These are phyloP conservation scores for Moricandia moricandioides DNA, from an alignment of 345 rosid species.

Conservation along the genomic window DNA sequence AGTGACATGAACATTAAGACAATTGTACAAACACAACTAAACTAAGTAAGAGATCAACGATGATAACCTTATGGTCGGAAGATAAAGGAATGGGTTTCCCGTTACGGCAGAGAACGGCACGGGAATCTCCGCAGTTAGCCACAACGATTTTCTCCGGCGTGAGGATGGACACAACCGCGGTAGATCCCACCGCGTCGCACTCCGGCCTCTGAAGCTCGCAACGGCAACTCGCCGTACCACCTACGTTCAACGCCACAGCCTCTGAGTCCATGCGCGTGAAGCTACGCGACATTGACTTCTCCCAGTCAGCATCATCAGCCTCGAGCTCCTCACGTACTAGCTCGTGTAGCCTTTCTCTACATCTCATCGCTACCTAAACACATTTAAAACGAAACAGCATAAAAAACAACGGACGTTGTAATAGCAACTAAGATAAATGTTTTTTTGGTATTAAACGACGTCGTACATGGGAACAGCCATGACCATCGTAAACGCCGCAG, in stretches of 20 bases:
- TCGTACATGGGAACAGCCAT: constrained; percentile 76
- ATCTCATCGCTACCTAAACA: constrained; percentile 59
- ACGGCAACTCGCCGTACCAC: constrained; percentile 41
- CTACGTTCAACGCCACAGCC: constrained; percentile 30
- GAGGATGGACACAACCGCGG: constrained; percentile 76
- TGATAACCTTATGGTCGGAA: constrained; percentile 74
- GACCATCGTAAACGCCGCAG: constrained; percentile 73
- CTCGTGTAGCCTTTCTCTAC: constrained; percentile 67
- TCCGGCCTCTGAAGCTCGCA: constrained; percentile 72
- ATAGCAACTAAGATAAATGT: background rate
- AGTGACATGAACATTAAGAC: background rate
- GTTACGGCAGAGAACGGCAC: constrained; percentile 78
- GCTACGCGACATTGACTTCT: constrained; percentile 52
- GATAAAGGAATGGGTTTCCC: constrained; percentile 73
- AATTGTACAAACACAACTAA: background rate
- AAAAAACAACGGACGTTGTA: constrained; percentile 1
- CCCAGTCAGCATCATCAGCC: constrained; percentile 47
- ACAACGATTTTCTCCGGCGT: constrained; percentile 63
- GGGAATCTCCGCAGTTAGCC: constrained; percentile 95
- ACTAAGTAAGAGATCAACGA: background rate
- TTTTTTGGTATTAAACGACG: background rate
- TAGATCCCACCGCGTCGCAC: constrained; percentile 85
- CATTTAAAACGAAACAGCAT: background rate
- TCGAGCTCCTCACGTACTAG: constrained; percentile 53
- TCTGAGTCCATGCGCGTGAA: constrained; percentile 70